phyloP scores from a whole-genome alignment of 768 basidiomycete genomes.

The Leccinum uliginosum region DNA sequence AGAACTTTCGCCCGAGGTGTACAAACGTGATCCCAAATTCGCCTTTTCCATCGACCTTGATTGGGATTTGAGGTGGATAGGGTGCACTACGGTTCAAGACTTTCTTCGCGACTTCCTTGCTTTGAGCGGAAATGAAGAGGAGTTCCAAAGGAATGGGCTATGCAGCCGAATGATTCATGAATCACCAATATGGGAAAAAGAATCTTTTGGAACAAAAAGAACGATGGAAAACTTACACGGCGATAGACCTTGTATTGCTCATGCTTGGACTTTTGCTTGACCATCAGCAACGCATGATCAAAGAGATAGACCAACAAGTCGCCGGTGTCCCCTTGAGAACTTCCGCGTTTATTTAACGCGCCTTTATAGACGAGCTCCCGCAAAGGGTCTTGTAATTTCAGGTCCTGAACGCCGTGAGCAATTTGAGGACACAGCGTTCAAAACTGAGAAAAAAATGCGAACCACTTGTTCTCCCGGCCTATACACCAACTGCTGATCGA shows the following conservation, averaged over 20 bases:
- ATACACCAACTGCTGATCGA: conserved; percentile 89
- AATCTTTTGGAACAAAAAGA: not conserved
- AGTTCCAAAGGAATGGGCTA: conserved; percentile 97
- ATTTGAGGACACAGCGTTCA: not conserved
- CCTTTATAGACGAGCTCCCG: conserved; percentile 93
- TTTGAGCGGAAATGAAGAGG: conserved; percentile 70
- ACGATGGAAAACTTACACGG: conserved; percentile 52
- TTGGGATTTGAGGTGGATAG: conserved; percentile 44
- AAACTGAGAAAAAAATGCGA: conserved; percentile 29
- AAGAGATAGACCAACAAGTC: conserved; percentile 94
- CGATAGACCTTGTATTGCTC: conserved; percentile 94
- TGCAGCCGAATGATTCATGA: not conserved
- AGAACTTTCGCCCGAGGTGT: conserved; percentile 89
- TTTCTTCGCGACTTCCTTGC: conserved; percentile 41
- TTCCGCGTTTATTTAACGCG: conserved; percentile 77
- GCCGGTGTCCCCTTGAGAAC: conserved; percentile 68
- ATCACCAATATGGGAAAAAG: conserved; percentile 8
- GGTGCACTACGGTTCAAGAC: conserved; percentile 37
- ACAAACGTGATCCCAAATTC: conserved; percentile 92
- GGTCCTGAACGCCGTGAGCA: conserved; percentile 48
- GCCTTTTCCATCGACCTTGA: conserved; percentile 64
- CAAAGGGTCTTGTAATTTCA: conserved; percentile 81
- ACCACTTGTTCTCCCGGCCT: conserved; percentile 89
- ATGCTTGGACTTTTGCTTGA: conserved; percentile 88
- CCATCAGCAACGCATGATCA: conserved; percentile 94